A percentile compares a stretch with the other conserved stretches of the same genome.
These are phyloP conservation scores for Talaromyces sp. DNA, from an alignment of 2,329 filamentous ascomycete species.

Conservation along the genomic window DNA sequence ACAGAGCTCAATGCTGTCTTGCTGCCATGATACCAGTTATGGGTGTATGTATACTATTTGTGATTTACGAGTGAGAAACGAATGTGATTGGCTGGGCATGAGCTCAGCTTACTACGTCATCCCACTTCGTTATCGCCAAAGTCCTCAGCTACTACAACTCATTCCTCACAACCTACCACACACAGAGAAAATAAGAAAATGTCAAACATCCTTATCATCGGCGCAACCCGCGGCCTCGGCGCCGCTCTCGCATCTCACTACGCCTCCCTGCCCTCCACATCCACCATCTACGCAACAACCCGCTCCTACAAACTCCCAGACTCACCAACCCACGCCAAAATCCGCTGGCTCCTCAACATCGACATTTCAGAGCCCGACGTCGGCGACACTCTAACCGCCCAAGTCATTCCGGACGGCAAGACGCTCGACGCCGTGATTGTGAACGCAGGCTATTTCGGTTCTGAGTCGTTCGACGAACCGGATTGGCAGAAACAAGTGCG, in stretches of 20 bases:
- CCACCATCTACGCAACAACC: constrained; percentile 60
- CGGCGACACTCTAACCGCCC: constrained; percentile 49
- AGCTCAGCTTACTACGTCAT: constrained; percentile 10
- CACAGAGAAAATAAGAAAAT: neutral
- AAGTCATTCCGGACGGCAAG: constrained; percentile 49
- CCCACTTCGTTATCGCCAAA: constrained; percentile 12
- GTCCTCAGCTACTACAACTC: neutral
- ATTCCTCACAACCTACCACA: neutral
- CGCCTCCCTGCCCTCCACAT: constrained; percentile 43
- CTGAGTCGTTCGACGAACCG: constrained; percentile 63
- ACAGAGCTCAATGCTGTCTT: neutral
- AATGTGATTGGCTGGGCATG: constrained; percentile 11
- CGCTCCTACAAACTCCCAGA: constrained; percentile 38
- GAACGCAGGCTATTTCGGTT: constrained; percentile 67
- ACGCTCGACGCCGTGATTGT: constrained; percentile 57
- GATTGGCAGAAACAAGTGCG: constrained; percentile 65
- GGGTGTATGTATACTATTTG: neutral
- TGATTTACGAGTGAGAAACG: neutral
- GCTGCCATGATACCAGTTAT: neutral
- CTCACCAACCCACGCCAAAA: constrained; percentile 35
- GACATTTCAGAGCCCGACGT: constrained; percentile 55
- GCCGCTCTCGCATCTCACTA: constrained; percentile 62
- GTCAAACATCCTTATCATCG: constrained; percentile 59
- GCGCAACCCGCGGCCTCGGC: constrained; percentile 67
- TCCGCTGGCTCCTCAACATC: constrained; percentile 56